A percentile compares a stretch with the other conserved stretches of the same genome.
Evolutionary conservation across 2,329 filamentous ascomycete species (phyloP).

Genomic region (Fusarium succisae): DNA sequence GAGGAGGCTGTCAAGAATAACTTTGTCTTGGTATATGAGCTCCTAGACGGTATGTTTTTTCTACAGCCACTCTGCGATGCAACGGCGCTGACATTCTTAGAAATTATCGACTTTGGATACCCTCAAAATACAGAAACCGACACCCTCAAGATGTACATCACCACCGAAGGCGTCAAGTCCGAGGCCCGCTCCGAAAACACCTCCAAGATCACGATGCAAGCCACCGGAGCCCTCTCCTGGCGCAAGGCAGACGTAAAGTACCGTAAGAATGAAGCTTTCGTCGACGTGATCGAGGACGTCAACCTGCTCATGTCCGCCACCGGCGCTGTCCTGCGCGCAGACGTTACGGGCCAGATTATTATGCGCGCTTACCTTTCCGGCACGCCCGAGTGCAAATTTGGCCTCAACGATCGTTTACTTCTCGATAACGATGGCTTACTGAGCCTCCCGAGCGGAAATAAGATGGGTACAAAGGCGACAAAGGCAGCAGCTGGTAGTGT

Average conservation of each 20-base stretch:
- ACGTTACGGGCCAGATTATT: constrained; percentile 96
- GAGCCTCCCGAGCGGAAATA: constrained; percentile 77
- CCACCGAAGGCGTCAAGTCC: constrained; percentile 97
- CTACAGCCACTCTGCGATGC: no score
- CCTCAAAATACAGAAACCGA: constrained; percentile 99
- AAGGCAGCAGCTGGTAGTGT: constrained; percentile 96
- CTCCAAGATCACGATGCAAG: constrained; percentile 98
- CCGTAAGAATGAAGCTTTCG: constrained; percentile 98
- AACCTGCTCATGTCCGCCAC: constrained; percentile 99
- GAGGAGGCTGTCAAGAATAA: constrained; percentile 99
- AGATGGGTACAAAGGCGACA: constrained; percentile 85
- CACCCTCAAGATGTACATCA: constrained; percentile 99
- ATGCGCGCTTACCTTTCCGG: constrained; percentile 98
- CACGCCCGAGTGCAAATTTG: constrained; percentile 98
- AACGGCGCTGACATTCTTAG: constrained; percentile 54
- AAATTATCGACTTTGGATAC: constrained; percentile 99
- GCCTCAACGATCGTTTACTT: constrained; percentile 92
- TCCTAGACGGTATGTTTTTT: constrained; percentile 81
- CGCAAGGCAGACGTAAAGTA: constrained; percentile 97
- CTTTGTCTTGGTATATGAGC: constrained; percentile 97
- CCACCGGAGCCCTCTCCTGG: constrained; percentile 96
- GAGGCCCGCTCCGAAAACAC: constrained; percentile 88
- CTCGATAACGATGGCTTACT: constrained; percentile 80
- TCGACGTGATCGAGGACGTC: constrained; percentile 98
- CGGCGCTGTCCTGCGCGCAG: constrained; percentile 91